Conservation (phyloP, 23 red algal species). For the Gracilaria domingensis region DNA sequence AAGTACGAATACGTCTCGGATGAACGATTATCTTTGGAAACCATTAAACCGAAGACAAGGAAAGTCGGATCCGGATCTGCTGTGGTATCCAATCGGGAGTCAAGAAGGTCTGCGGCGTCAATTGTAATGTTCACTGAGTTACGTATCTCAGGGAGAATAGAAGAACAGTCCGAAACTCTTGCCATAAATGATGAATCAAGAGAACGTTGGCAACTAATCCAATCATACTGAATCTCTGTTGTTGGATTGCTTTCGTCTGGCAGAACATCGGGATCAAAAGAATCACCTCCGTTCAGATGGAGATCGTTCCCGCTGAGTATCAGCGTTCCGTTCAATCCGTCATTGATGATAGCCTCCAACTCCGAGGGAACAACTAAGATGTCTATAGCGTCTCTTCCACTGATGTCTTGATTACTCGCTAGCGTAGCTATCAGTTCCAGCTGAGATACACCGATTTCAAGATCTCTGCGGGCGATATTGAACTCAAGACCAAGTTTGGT, state of each 20-base stretch:
- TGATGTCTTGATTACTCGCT: slow-evolving; percentile 3
- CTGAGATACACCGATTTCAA: slow-evolving; percentile 15
- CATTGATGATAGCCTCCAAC: slow-evolving; percentile 49
- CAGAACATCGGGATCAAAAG: slow-evolving; percentile 61
- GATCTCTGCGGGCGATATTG: slow-evolving; percentile 58
- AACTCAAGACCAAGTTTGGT: slow-evolving; percentile 70
- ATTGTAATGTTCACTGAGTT: slow-evolving; percentile 49
- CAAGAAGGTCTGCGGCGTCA: slow-evolving; percentile 15
- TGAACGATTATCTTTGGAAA: slow-evolving; percentile 45
- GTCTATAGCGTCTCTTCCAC: slow-evolving; percentile 23
- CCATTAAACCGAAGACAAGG: slow-evolving; percentile 38
- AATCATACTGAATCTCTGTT: slow-evolving; percentile 39
- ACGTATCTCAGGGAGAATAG: slow-evolving; percentile 23
- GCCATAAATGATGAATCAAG: slow-evolving; percentile 31
- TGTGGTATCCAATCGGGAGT: slow-evolving; percentile 30
- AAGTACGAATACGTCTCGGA: slow-evolving; percentile 39
- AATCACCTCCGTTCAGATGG: slow-evolving; percentile 40
- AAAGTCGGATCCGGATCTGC: slow-evolving; percentile 37
- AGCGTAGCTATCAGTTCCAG: slow-evolving; percentile 41
- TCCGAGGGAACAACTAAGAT: slow-evolving; percentile 27
- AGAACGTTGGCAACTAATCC: slow-evolving; percentile 46
- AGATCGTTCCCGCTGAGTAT: slow-evolving; percentile 42
- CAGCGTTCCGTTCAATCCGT: slow-evolving; percentile 55
- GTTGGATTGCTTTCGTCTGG: slow-evolving; percentile 44
- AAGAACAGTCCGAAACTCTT: slow-evolving; percentile 18